Conservation (phyloP, 441 rosid genomes). For the Isatis lusitanica region DNA sequence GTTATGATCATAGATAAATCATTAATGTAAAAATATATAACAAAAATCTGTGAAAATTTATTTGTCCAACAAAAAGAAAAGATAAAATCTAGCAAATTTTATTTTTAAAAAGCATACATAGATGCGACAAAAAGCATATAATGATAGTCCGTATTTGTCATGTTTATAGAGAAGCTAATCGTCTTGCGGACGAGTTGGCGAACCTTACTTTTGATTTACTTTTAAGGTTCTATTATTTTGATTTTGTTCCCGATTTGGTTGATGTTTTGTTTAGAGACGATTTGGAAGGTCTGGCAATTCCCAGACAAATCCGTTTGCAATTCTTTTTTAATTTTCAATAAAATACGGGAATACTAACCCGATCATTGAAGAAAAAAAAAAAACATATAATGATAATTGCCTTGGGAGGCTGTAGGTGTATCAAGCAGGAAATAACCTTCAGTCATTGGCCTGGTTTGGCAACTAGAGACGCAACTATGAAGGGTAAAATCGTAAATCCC, state of each 20-base stretch:
- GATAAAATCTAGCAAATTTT: neutral
- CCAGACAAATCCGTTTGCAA: no score
- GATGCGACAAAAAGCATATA: neutral
- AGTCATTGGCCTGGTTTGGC: conserved; percentile 15
- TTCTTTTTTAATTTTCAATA: no score
- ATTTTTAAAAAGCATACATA: neutral
- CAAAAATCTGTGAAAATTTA: neutral
- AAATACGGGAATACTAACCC: no score
- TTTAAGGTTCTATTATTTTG: no score
- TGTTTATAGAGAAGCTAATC: no score
- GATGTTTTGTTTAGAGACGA: no score
- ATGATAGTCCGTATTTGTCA: no score
- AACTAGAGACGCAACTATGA: conserved; percentile 24
- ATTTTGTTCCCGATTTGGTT: no score
- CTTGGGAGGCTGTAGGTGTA: neutral
- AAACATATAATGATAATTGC: neutral
- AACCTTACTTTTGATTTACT: no score
- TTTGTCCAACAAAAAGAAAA: neutral
- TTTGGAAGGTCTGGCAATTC: no score
- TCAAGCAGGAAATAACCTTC: neutral
- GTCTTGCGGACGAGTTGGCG: no score
- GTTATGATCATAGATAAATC: neutral
- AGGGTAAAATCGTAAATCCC: neutral
- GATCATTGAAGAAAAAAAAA: no score
- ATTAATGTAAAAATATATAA: neutral